Evolutionary conservation across 2,329 filamentous ascomycete genomes (phyloP), one percentile per base, ranked within the genome.

Genomic region (Lasiodiplodia hormozganensis): DNA sequence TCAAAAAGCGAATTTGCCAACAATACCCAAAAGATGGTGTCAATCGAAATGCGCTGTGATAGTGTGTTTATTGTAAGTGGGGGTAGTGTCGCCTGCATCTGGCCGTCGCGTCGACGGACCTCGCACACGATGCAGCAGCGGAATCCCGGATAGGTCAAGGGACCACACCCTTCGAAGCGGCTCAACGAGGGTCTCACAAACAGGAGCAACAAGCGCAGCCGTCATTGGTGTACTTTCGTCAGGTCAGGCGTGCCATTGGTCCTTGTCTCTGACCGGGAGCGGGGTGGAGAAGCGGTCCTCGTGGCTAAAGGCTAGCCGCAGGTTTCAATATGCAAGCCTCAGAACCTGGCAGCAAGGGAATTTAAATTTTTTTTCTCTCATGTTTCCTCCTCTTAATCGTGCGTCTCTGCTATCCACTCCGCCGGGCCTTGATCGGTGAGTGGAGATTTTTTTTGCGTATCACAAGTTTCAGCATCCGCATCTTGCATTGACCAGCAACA

Each of bases 381-480:
- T 21, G 21, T 25, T 31, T 16, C 25, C 18, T 56, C 52, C 40
- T 47, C 40, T 47, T 10, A 47, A 47, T 47, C 40, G 18, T 47
- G 40, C 40, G 40, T 47, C 40, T 47, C 10, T 47, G 11, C 40
- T n/a, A 3, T 47, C 40, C 40, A 47, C 40, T 7, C 40, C n/a
- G 40, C 16, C 40, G 40, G 40, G 40, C 40, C 18, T 47, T 10
- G 40, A 47, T 47, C 40, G 40, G 40, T 47, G 40, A 47, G 40
- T 12, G 36, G 40, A 47, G 40, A 57, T 36, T 31, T 31, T 34
- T 34, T 14, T 12, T 53, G 12, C 18, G 57, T 62, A 25, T 31
- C 40, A 62, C 57, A 62, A 62, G 57, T 62, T 62, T 62, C 57
- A 62, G 57, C 57, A 62, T 49, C 57, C 57, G 57, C 57, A 62